phyloP scores from a whole-genome alignment of 2,329 filamentous ascomycete species.

The Beauveria sp. region DNA sequence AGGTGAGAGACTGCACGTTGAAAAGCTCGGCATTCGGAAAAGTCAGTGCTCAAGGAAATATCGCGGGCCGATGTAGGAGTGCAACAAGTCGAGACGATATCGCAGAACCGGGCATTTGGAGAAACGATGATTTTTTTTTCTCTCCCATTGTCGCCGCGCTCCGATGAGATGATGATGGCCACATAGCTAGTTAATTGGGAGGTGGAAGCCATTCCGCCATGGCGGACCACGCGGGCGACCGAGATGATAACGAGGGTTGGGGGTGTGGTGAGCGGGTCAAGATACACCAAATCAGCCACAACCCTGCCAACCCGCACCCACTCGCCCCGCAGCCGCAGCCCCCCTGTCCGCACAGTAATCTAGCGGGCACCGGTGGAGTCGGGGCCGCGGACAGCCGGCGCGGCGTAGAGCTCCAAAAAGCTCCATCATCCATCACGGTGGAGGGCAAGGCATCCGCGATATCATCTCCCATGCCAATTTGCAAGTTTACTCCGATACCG shows the following conservation, averaged over 20 bases:
- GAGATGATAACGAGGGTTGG: not conserved
- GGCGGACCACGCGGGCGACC: slow-evolving; percentile 5
- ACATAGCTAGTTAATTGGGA: not conserved
- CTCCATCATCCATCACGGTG: not conserved
- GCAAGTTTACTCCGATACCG: not conserved
- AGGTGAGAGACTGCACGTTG: no score
- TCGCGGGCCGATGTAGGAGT: no score
- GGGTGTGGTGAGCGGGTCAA: not conserved
- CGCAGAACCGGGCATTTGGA: no score
- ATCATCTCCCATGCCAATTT: no score
- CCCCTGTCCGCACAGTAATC: not conserved
- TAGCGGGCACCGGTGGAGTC: not conserved
- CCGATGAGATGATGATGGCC: not conserved
- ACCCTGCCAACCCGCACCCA: no score
- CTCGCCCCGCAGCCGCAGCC: no score
- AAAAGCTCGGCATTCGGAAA: no score
- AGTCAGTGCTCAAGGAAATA: no score
- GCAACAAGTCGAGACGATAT: no score
- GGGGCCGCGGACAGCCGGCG: slow-evolving; percentile 7
- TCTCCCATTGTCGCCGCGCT: not conserved
- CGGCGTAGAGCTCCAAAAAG: not conserved
- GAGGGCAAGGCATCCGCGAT: not conserved
- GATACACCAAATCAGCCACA: no score
- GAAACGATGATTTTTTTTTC: no score
- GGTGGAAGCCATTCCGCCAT: not conserved